Evolutionary conservation across 768 basidiomycete genomes (phyloP).

Genomic region (Lentinula lateritia): DNA sequence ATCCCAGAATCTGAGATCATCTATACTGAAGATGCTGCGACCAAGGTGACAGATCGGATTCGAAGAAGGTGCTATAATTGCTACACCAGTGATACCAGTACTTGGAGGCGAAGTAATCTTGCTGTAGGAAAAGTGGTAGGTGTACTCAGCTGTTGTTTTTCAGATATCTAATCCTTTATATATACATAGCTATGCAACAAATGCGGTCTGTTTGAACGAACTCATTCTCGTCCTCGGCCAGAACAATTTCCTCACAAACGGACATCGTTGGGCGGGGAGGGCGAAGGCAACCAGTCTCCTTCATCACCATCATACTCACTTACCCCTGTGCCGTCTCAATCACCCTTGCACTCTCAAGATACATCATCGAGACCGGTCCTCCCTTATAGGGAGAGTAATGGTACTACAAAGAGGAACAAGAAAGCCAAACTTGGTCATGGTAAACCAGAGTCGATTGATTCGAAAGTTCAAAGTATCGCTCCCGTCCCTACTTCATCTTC

Average conservation of each 20-base stretch:
- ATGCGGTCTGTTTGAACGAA: constrained; percentile 79
- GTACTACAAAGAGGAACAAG: neutral
- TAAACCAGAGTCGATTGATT: neutral
- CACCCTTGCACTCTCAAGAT: neutral
- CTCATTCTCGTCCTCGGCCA: constrained; percentile 74
- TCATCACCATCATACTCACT: neutral
- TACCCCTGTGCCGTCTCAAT: neutral
- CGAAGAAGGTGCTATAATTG: constrained; percentile 79
- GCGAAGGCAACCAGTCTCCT: neutral
- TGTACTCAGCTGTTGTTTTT: neutral
- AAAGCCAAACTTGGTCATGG: neutral
- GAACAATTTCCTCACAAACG: constrained; percentile 81
- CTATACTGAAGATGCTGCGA: constrained; percentile 75
- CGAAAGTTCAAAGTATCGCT: no score
- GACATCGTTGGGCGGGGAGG: constrained; percentile 40
- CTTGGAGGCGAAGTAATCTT: constrained; percentile 73
- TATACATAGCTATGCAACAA: constrained; percentile 51
- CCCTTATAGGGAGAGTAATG: neutral
- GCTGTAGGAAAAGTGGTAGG: constrained; percentile 85
- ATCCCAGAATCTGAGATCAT: constrained; percentile 4
- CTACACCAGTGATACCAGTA: constrained; percentile 79
- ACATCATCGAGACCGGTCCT: neutral
- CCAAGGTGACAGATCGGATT: constrained; percentile 74
- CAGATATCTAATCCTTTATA: neutral
- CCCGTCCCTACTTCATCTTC: neutral